Evolutionary conservation across 257 asterid species (phyloP).

Genomic region (Marsdenia floribunda): DNA sequence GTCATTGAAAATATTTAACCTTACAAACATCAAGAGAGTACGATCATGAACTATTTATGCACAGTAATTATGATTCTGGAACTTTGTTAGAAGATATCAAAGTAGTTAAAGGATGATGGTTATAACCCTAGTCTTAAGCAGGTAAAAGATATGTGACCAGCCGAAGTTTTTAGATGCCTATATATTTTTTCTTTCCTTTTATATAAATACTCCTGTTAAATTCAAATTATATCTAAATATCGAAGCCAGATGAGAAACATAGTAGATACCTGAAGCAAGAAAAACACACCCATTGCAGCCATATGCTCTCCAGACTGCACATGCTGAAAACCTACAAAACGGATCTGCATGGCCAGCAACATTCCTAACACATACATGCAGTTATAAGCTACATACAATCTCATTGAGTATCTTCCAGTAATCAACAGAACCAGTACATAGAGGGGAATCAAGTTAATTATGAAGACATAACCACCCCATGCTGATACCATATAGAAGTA

Average conservation of each 20-base stretch:
- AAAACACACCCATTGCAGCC: conserved; percentile 99
- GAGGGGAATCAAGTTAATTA: conserved; percentile 87
- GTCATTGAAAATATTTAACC: not conserved
- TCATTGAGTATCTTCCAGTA: conserved; percentile 94
- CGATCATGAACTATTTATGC: not conserved
- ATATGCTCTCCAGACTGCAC: conserved; percentile 99
- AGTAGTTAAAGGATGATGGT: not conserved
- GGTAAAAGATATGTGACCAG: not conserved
- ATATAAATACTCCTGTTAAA: not conserved
- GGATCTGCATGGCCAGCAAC: conserved; percentile 97
- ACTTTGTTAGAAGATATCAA: not conserved
- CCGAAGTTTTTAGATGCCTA: not conserved
- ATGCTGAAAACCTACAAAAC: conserved; percentile 98
- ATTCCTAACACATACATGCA: conserved; percentile 87
- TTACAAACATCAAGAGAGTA: not conserved
- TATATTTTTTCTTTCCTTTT: not conserved
- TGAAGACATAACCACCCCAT: conserved; percentile 99
- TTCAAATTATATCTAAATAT: not conserved
- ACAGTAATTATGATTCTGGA: not conserved
- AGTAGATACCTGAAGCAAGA: conserved; percentile 80
- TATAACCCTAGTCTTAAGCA: not conserved
- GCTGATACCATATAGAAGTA: conserved; percentile 99
- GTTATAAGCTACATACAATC: conserved; percentile 92
- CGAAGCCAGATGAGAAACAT: not conserved
- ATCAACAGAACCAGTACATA: conserved; percentile 88